These are phyloP conservation scores for Lentinula guzmanii DNA, from an alignment of 768 basidiomycete species.

Conservation along the genomic window DNA sequence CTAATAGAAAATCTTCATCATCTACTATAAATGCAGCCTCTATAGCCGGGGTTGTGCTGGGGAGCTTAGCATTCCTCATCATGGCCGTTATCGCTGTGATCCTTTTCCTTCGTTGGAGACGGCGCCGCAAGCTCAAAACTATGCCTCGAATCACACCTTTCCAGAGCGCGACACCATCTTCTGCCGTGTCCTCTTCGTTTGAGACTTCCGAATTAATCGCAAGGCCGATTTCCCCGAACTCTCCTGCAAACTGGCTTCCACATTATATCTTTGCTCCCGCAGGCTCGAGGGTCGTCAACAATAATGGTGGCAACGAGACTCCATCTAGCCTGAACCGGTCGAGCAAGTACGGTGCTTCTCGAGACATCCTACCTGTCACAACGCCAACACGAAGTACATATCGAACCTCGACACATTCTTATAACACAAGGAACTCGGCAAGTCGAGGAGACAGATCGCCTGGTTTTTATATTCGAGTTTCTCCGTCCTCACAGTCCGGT, in stretches of 20 bases:
- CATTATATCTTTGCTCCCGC: background rate
- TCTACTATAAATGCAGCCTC: background rate
- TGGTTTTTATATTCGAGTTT: background rate
- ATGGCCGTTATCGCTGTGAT: background rate
- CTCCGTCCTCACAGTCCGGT: background rate
- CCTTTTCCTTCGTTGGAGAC: background rate
- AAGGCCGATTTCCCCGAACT: background rate
- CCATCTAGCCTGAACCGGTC: background rate
- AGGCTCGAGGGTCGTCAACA: background rate
- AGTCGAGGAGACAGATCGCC: background rate
- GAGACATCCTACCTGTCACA: background rate
- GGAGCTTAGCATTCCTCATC: conserved; percentile 1
- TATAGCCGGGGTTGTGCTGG: conserved; percentile 4
- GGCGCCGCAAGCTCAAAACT: background rate
- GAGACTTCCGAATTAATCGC: background rate
- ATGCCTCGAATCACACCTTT: background rate
- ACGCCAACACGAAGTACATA: background rate
- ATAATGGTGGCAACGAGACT: background rate
- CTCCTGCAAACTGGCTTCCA: background rate
- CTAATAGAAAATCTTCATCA: background rate
- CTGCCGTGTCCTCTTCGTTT: background rate
- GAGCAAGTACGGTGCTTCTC: background rate
- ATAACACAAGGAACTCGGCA: background rate
- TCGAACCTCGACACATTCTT: background rate
- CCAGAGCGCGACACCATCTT: too few relatives aligned